These are phyloP conservation scores for Pittosporum tobira DNA, from an alignment of 129 eudicot genomes.

Conservation along the genomic window DNA sequence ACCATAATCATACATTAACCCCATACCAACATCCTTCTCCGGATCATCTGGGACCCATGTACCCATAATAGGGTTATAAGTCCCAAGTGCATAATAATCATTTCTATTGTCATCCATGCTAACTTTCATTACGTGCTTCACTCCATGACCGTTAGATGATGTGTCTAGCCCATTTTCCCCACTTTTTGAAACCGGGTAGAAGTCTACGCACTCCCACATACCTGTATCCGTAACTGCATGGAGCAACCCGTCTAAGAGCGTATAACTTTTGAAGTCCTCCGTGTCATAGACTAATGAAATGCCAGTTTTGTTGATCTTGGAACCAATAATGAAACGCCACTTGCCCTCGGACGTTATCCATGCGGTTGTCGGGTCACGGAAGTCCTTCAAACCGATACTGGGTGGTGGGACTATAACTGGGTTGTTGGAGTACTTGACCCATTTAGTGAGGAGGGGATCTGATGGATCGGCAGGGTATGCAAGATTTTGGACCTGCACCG, in stretches of 20 bases:
- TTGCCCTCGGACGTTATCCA: constrained; percentile 67
- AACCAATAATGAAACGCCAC: constrained; percentile 77
- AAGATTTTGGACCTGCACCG: constrained; percentile 73
- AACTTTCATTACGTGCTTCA: constrained; percentile 63
- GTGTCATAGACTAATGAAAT: constrained; percentile 67
- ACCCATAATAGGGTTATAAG: constrained; percentile 36
- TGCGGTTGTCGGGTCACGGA: constrained; percentile 85
- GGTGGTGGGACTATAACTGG: constrained; percentile 78
- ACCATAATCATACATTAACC: constrained; percentile 71
- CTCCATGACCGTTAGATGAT: constrained; percentile 38
- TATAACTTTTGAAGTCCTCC: constrained; percentile 41
- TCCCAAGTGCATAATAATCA: constrained; percentile 68
- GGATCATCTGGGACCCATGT: constrained; percentile 70
- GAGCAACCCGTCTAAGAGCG: constrained; percentile 35
- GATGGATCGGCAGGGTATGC: constrained; percentile 73
- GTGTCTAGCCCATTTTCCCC: constrained; percentile 54
- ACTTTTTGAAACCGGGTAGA: constrained; percentile 53
- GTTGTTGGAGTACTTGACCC: constrained; percentile 65
- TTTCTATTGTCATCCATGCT: constrained; percentile 65
- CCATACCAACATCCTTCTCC: constrained; percentile 55
- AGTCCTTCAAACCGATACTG: constrained; percentile 41
- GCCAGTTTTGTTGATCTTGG: constrained; percentile 61
- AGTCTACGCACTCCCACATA: constrained; percentile 92
- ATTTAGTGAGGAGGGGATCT: constrained; percentile 45
- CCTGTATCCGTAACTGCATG: constrained; percentile 69